phyloP scores from a whole-genome alignment of 169 alveolate species.

The Plasmodium vivax region DNA sequence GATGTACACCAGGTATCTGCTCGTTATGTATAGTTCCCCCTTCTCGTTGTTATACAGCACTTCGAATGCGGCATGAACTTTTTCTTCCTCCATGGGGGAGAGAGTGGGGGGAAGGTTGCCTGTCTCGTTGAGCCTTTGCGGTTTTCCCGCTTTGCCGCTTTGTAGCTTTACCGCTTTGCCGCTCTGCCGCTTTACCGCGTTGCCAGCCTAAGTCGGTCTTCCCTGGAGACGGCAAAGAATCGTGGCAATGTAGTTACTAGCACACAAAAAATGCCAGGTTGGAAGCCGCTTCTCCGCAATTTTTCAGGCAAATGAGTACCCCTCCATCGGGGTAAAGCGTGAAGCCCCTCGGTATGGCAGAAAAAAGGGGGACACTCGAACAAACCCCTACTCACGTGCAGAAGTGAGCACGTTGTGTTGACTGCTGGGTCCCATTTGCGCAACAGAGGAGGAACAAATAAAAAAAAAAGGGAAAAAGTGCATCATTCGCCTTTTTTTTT shows the following conservation, averaged over 20 bases:
- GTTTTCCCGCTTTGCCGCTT: too few species aligned
- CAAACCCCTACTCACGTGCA: not conserved
- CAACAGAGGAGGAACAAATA: not conserved
- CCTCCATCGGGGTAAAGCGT: not conserved
- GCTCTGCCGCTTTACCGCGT: too few species aligned
- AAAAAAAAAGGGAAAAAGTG: not conserved
- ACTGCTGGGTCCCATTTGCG: not conserved
- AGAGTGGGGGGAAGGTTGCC: too few species aligned
- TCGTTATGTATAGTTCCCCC: conserved; percentile 39
- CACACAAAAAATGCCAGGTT: not conserved
- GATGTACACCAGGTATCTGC: conserved; percentile 30
- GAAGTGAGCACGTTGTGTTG: not conserved
- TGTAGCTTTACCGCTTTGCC: too few species aligned
- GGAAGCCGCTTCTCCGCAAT: not conserved
- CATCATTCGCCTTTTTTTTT: not conserved
- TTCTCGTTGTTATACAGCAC: conserved; percentile 54
- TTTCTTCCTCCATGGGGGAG: conserved; percentile 68
- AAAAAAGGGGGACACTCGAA: not conserved
- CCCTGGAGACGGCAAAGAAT: not conserved
- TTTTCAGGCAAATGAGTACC: not conserved
- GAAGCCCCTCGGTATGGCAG: not conserved
- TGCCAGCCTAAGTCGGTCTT: too few species aligned
- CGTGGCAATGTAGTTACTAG: not conserved
- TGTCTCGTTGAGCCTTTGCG: not conserved
- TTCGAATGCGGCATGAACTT: conserved; percentile 11